These are phyloP conservation scores for Moesziomyces globuligerus DNA, from an alignment of 1,284 basidiomycete species.

Conservation along the genomic window DNA sequence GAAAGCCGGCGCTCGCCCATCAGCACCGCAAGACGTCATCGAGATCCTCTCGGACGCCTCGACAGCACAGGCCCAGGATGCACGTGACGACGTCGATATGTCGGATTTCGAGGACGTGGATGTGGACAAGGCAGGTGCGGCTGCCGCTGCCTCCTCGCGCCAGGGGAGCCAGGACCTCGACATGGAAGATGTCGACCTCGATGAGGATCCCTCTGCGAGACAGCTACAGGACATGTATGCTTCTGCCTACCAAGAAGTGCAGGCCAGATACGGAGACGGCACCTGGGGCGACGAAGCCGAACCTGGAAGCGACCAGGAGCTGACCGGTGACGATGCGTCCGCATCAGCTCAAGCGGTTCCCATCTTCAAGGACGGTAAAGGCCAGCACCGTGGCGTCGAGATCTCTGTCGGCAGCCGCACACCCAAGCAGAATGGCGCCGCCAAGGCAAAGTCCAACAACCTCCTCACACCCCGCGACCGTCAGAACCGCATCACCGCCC, in stretches of 20 bases:
- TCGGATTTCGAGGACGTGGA: constrained; percentile 55
- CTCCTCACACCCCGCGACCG: constrained; percentile 62
- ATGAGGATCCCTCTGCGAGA: constrained; percentile 20
- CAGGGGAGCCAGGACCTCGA: constrained; percentile 34
- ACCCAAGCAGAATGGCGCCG: constrained; percentile 21
- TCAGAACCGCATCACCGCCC: constrained; percentile 55
- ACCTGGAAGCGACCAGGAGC: constrained; percentile 17
- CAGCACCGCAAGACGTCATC: constrained; percentile 15
- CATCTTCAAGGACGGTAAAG: constrained; percentile 60
- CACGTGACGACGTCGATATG: constrained; percentile 36
- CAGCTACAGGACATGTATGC: constrained; percentile 49
- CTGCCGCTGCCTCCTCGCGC: constrained; percentile 8
- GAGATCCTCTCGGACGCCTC: constrained; percentile 35
- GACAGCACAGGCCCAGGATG: constrained; percentile 10
- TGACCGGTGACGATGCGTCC: constrained; percentile 3
- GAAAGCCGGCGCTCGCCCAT: constrained; percentile 2
- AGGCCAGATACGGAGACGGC: constrained; percentile 26
- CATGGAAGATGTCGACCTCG: constrained; percentile 58
- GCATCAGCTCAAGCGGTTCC: constrained; percentile 7
- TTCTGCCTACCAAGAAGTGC: constrained; percentile 45
- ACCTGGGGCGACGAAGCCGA: constrained; percentile 21
- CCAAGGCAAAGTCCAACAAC: constrained; percentile 44
- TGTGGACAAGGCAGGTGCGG: constrained; percentile 5
- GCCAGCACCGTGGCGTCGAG: constrained; percentile 47
- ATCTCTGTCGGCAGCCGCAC: constrained; percentile 33